A percentile compares a stretch with the other conserved stretches of the same genome.
Conservation (phyloP, 1,284 basidiomycete genomes). For the Apiotrichum akiyoshidainum region DNA sequence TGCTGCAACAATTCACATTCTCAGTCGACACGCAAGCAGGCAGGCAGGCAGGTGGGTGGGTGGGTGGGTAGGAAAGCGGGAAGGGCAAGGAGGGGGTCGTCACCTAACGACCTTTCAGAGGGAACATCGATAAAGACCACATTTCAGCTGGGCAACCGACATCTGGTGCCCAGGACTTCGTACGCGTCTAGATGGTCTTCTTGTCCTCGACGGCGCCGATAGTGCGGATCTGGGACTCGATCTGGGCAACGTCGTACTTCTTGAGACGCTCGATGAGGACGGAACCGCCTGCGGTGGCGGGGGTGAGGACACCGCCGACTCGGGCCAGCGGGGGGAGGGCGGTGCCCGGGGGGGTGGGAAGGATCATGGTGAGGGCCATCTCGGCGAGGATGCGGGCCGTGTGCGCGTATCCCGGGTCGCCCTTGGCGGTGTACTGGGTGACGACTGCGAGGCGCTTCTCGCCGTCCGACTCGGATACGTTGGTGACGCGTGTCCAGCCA, state of each 20-base stretch:
- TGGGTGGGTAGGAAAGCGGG: no score
- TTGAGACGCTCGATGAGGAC: slow-evolving; percentile 63
- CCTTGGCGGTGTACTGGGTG: slow-evolving; percentile 62
- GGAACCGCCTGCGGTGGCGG: slow-evolving; percentile 71
- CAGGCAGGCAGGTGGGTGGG: no score
- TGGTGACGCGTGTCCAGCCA: slow-evolving; percentile 60
- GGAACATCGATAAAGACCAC: no score
- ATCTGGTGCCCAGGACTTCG: no score
- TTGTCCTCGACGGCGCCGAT: neutral
- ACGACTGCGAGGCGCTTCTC: slow-evolving; percentile 56
- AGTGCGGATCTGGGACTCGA: slow-evolving; percentile 26
- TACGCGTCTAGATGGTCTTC: slow-evolving; percentile 1
- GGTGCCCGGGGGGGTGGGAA: slow-evolving; percentile 52
- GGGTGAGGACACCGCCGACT: slow-evolving; percentile 72
- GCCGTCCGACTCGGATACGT: slow-evolving; percentile 56
- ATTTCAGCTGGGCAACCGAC: no score
- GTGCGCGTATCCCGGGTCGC: slow-evolving; percentile 75
- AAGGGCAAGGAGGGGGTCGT: no score
- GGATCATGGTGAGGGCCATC: slow-evolving; percentile 65
- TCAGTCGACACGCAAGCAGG: no score
- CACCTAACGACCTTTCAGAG: no score
- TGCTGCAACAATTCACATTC: neutral
- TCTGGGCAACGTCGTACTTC: slow-evolving; percentile 25
- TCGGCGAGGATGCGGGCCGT: slow-evolving; percentile 74
- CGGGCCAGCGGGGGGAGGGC: slow-evolving; percentile 59